Evolutionary conservation across 495 filamentous ascomycete genomes (phyloP), one percentile per base, ranked within the genome.

Genomic region (Xylaria palmicola): DNA sequence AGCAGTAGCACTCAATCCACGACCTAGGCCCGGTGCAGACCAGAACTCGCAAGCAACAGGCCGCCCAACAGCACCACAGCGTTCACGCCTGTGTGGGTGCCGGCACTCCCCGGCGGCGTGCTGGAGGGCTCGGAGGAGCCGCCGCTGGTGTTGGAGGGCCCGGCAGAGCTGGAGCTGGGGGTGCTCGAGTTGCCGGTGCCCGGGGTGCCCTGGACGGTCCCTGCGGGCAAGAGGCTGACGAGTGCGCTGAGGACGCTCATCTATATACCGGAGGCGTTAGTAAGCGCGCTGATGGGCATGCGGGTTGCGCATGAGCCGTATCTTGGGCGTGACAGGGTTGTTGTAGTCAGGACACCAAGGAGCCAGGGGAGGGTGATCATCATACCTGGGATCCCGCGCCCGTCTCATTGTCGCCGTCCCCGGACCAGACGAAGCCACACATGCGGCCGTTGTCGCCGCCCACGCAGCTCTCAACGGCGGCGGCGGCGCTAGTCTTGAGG

Each of bases 381-480:
- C 45, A 6, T 51, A 59, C 56, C 45, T 59, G 45, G 24, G 44
- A 10, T 5, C 56, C 75, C 1, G 82, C 81, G 19, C 50, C 67
- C 1, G 69, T 75, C 39, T 62, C 67, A 40, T 36, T 27, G 70
- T 72, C 84, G 70, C 77, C 85, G 4, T 64, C 53, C n/a, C 65
- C 65, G 65, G 76, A 83, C 82, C 86, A 91, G 40, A 67, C 72
- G 60, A 88, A 74, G 0, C 89, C 88, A 70, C 91, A 93, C 1
- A 77, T 76, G 20, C 81, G 82, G n/a, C 75, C 65, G 55, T 81
- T 79, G 4, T 56, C 55, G 9, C 78, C 81, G 32, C 85, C 85
- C 13, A 82, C 82, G 67, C 90, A 95, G 32, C 83, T 79, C 27
- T 78, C 68, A n/a, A 83, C 89, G 20, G 88, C 89, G 13, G 83